These are phyloP conservation scores for Neopestalotiopsis sp. DNA, from an alignment of 2,329 filamentous ascomycete species.

Conservation along the genomic window DNA sequence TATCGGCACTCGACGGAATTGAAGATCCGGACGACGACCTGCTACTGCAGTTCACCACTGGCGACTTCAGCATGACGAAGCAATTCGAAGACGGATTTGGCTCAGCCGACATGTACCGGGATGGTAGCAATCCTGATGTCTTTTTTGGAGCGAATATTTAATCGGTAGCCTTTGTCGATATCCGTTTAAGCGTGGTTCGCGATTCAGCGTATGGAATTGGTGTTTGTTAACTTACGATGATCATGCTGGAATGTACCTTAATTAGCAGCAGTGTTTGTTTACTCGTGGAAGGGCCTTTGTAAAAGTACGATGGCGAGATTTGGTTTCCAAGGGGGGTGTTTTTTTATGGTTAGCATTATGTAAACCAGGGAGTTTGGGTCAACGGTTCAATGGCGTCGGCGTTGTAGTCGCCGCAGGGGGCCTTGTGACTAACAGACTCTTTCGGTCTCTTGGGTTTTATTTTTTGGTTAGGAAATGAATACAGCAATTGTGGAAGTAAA, in stretches of 20 bases:
- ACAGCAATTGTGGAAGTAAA: background rate
- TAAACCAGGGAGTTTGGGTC: background rate
- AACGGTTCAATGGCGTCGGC: slow-evolving; percentile 12
- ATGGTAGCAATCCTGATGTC: slow-evolving; percentile 52
- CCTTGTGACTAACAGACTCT: background rate
- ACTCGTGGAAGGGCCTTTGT: slow-evolving; percentile 4
- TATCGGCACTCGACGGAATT: slow-evolving; percentile 32
- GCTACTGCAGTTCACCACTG: slow-evolving; percentile 50
- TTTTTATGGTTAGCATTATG: slow-evolving; percentile 3
- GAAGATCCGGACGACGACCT: slow-evolving; percentile 52
- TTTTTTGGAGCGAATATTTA: slow-evolving; percentile 49
- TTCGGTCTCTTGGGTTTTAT: background rate
- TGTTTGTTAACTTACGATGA: slow-evolving; percentile 10
- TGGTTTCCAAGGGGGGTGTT: background rate
- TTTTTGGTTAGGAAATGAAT: background rate
- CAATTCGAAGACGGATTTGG: slow-evolving; percentile 62
- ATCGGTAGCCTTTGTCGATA: slow-evolving; percentile 18
- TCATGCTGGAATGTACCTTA: slow-evolving; percentile 14
- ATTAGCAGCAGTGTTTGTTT: background rate
- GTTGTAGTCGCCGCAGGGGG: slow-evolving; percentile 11
- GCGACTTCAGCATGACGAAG: slow-evolving; percentile 52
- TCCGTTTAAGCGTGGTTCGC: slow-evolving; percentile 10
- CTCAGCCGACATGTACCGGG: slow-evolving; percentile 56
- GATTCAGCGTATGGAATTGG: slow-evolving; percentile 6
- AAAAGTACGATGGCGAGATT: background rate